Base-by-base conservation (phyloP, 352 stramenopile genomes). In the Phytophthora meadii region DNA sequence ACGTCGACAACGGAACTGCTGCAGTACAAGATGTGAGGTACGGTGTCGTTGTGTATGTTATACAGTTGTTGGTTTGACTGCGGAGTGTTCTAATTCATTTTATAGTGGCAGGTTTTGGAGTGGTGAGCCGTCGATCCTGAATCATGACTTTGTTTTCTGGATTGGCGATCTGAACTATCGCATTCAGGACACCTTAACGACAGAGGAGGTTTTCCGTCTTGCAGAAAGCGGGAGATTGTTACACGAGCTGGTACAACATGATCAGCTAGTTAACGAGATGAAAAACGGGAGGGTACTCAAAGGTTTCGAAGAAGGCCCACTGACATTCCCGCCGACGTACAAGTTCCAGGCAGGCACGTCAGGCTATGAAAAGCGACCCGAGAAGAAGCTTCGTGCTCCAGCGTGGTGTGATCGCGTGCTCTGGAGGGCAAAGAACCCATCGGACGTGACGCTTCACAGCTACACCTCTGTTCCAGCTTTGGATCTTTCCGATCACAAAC, bases 121-220 rank as follows among this genome's bases (percentile, higher is more conserved):
- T 12, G 75, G 79, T 5, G 79, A 91, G 42, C 76, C 82, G 5
- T 76, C 83, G 1, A 95, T 99, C 32, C 52, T 97, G 4, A 98
- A 99, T 65, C 98, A 99, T 72, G 98, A 99, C 75, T 86, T 99
- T 54, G 94, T 99, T 0, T 99, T 99, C 70, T 99, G 97, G 97
- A 70, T 97, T 25, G 93, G 93, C 5, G 93, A 98, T 69, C 64
- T 98, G 1, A 98, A 98, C 64, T 98, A 98, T 58, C 83, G 93
- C 7, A 96, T 98, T 40, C 79, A 81, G 3, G 88, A 95, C 46
- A 82, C 90, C 0, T 47, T 96, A 2, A 76, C 83, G 14, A 84
- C 79, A 3, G 88, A 96, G 25, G 82, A 92, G n/a, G 79, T 88
- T 8, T 95, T 95, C 41, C 59, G 79, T 48, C 76, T 77, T 8